Evolutionary conservation across 495 filamentous ascomycete species (phyloP).

Genomic region (Xylaria nigripes): DNA sequence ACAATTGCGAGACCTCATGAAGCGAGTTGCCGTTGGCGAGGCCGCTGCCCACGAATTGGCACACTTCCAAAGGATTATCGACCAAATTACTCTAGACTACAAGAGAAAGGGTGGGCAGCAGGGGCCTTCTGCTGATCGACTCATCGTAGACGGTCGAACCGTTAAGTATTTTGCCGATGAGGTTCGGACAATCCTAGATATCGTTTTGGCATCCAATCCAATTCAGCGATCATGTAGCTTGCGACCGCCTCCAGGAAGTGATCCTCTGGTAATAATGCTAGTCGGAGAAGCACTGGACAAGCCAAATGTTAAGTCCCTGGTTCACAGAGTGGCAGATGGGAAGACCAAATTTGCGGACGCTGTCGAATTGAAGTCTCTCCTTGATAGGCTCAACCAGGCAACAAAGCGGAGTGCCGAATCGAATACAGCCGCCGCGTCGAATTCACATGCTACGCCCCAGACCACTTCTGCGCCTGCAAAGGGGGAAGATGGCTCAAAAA

Average conservation of each 20-base stretch:
- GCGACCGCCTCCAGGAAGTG: conserved; percentile 32
- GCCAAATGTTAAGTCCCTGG: conserved; percentile 27
- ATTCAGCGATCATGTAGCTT: conserved; percentile 34
- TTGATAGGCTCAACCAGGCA: conserved; percentile 28
- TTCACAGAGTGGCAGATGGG: conserved; percentile 34
- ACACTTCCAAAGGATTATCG: conserved; percentile 86
- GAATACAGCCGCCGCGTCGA: conserved; percentile 12
- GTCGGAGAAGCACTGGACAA: conserved; percentile 39
- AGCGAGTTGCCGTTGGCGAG: conserved; percentile 80
- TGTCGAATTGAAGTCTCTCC: conserved; percentile 33
- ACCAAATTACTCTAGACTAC: conserved; percentile 63
- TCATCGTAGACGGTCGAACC: conserved; percentile 36
- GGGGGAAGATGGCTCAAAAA: conserved; percentile 15
- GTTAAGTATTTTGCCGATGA: conserved; percentile 44
- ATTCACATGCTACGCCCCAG: conserved; percentile 8
- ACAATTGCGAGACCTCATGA: conserved; percentile 91
- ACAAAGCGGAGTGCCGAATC: conserved; percentile 23
- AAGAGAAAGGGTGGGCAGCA: conserved; percentile 34
- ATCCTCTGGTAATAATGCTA: conserved; percentile 36
- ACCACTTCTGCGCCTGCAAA: conserved; percentile 21
- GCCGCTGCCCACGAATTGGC: conserved; percentile 73
- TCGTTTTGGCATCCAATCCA: conserved; percentile 38
- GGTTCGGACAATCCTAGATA: conserved; percentile 39
- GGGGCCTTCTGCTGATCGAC: conserved; percentile 35
- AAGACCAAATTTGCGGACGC: conserved; percentile 37